phyloP scores from a whole-genome alignment of 2,329 filamentous ascomycete genomes.

The Furcasterigmium sp. region DNA sequence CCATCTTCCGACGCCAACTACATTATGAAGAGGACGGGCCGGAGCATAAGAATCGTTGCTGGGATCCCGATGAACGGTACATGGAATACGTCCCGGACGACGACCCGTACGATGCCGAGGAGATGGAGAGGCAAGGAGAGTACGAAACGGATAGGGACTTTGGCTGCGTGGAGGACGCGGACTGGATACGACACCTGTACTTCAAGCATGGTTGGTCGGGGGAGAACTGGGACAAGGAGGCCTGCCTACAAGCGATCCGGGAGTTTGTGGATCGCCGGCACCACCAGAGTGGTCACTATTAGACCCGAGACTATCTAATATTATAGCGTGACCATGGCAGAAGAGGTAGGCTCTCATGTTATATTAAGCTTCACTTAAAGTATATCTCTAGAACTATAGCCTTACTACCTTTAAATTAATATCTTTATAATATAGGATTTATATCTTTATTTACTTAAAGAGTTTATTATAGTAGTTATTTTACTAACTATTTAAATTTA shows the following conservation, averaged over 20 bases:
- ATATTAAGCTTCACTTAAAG: no score
- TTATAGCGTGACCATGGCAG: no score
- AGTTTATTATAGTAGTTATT: no score
- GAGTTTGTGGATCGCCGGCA: background rate
- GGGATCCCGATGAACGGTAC: background rate
- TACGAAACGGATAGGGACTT: background rate
- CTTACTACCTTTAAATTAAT: no score
- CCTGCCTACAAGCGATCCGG: background rate
- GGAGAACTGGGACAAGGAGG: background rate
- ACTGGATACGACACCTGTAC: background rate
- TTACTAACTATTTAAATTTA: no score
- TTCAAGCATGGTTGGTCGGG: background rate
- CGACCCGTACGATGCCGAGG: background rate
- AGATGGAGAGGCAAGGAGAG: background rate
- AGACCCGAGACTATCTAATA: no score
- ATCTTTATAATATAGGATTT: no score
- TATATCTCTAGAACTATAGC: no score
- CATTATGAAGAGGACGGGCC: background rate
- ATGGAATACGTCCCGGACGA: background rate
- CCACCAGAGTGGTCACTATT: background rate
- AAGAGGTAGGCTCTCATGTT: no score
- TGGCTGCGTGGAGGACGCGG: background rate
- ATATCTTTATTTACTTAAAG: no score
- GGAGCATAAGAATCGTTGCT: background rate
- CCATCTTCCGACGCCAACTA: background rate